Conservation (phyloP, 2,329 filamentous ascomycete species). For the Fusarium napiforme region DNA sequence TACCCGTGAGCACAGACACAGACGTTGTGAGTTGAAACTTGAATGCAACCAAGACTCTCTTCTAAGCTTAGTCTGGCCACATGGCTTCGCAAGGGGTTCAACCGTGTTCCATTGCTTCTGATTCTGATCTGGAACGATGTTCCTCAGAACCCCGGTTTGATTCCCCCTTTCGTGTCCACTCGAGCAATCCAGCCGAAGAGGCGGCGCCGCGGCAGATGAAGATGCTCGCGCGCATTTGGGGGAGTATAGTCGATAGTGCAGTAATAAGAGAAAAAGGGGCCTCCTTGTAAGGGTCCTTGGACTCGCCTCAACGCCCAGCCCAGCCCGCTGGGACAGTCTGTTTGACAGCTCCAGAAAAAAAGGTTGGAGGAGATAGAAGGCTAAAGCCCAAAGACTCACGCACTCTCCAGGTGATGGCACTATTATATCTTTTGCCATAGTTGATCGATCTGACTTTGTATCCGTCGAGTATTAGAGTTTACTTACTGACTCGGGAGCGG, state of each 20-base stretch:
- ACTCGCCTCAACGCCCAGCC: conserved; percentile 35
- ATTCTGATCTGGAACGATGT: conserved; percentile 32
- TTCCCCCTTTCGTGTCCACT: conserved; percentile 29
- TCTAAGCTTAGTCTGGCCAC: conserved; percentile 24
- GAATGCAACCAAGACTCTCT: neutral
- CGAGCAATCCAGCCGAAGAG: conserved; percentile 18
- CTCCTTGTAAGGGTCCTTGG: conserved; percentile 24
- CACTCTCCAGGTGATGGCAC: neutral
- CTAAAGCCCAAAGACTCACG: neutral
- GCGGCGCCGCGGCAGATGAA: conserved; percentile 28
- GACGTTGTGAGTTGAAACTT: neutral
- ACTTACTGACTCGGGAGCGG: conserved; percentile 25
- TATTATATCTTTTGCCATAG: neutral
- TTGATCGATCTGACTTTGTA: neutral
- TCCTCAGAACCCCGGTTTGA: conserved; percentile 19
- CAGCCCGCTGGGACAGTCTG: conserved; percentile 29
- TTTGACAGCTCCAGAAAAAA: conserved; percentile 14
- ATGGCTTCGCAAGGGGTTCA: conserved; percentile 35
- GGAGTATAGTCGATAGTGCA: neutral
- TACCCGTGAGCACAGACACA: conserved; percentile 16
- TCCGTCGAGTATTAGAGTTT: conserved; percentile 19
- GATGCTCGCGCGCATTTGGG: conserved; percentile 30
- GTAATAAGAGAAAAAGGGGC: conserved; percentile 27
- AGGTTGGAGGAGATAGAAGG: conserved; percentile 5
- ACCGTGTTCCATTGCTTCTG: conserved; percentile 28